A percentile compares a stretch with the other conserved stretches of the same genome.
These are phyloP conservation scores for Alternaria triticimaculans DNA, from an alignment of 2,329 filamentous ascomycete genomes.

Conservation along the genomic window DNA sequence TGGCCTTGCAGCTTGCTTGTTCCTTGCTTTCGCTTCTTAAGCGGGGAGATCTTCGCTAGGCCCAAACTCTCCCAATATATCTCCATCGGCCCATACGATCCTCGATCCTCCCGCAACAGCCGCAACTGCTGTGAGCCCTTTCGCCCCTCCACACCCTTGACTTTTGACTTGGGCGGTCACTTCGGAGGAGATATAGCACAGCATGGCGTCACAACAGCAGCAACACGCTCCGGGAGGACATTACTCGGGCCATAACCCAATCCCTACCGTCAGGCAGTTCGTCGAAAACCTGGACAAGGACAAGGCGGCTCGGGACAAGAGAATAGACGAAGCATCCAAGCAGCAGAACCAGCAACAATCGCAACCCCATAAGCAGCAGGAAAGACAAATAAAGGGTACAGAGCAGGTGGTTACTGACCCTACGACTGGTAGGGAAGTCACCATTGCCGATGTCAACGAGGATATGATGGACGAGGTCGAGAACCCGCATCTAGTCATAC, in stretches of 20 bases:
- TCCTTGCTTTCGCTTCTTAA: slow-evolving; percentile 26
- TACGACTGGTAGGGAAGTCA: slow-evolving; percentile 82
- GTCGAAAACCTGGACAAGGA: slow-evolving; percentile 78
- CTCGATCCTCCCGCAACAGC: slow-evolving; percentile 4
- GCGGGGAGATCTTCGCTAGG: slow-evolving; percentile 10
- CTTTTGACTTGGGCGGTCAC: slow-evolving; percentile 5
- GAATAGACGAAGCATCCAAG: slow-evolving; percentile 64
- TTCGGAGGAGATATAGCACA: slow-evolving; percentile 14
- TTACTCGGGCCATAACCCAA: slow-evolving; percentile 82
- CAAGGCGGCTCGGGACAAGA: slow-evolving; percentile 76
- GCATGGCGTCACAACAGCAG: slow-evolving; percentile 57
- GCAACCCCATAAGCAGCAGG: slow-evolving; percentile 51
- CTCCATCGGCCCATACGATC: neutral
- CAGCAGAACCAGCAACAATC: slow-evolving; percentile 41
- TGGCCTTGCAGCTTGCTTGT: slow-evolving; percentile 4
- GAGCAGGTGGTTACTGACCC: slow-evolving; percentile 79
- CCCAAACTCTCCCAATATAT: slow-evolving; percentile 1
- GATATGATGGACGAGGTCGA: slow-evolving; percentile 73
- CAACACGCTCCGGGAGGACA: slow-evolving; percentile 65
- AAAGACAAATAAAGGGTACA: slow-evolving; percentile 54
- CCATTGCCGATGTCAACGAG: slow-evolving; percentile 81
- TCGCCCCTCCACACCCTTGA: slow-evolving; percentile 2
- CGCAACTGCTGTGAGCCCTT: slow-evolving; percentile 18
- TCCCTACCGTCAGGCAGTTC: slow-evolving; percentile 88
- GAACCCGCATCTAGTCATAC: slow-evolving; percentile 78